Evolutionary conservation across 768 basidiomycete species (phyloP).

Genomic region (Panus rudis): DNA sequence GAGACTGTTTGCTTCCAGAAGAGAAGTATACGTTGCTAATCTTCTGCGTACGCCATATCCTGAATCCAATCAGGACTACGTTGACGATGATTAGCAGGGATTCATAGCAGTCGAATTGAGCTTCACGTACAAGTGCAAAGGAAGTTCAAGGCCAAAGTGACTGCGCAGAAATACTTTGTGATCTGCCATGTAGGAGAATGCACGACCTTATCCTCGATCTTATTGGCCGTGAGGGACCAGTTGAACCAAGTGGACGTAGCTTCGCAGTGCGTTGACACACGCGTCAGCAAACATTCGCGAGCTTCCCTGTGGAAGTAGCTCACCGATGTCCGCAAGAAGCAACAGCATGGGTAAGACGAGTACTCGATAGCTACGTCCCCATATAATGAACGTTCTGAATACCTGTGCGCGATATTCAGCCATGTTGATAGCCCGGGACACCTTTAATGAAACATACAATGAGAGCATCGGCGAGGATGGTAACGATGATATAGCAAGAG

Average conservation of each 20-base stretch:
- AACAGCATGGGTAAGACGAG: constrained; percentile 16
- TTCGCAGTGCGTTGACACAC: too few species aligned
- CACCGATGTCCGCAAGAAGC: constrained; percentile 23
- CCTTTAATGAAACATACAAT: constrained; percentile 15
- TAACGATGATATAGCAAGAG: constrained; percentile 17
- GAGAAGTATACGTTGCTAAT: constrained; percentile 7
- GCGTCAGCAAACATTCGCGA: too few species aligned
- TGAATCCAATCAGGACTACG: constrained; percentile 21
- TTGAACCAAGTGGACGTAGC: constrained; percentile 17
- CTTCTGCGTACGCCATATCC: constrained; percentile 20
- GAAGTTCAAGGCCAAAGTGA: constrained; percentile 21
- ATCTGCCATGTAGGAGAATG: constrained; percentile 14
- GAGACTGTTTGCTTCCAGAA: constrained; percentile 3
- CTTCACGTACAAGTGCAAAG: constrained; percentile 22
- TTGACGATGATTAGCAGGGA: neutral
- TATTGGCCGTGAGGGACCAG: constrained; percentile 10
- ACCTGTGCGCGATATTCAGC: constrained; percentile 17
- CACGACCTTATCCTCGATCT: constrained; percentile 18
- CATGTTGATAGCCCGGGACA: neutral
- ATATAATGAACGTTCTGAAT: constrained; percentile 22
- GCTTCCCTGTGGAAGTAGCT: too few species aligned
- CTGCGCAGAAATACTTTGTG: constrained; percentile 20
- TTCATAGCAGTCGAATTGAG: neutral
- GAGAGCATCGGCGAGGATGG: constrained; percentile 22
- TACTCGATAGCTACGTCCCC: constrained; percentile 16